Percentiles rank a stretch among this genome's conserved stretches.
Conservation (phyloP, 148 eudicot genomes). For the Chenopodium album region DNA sequence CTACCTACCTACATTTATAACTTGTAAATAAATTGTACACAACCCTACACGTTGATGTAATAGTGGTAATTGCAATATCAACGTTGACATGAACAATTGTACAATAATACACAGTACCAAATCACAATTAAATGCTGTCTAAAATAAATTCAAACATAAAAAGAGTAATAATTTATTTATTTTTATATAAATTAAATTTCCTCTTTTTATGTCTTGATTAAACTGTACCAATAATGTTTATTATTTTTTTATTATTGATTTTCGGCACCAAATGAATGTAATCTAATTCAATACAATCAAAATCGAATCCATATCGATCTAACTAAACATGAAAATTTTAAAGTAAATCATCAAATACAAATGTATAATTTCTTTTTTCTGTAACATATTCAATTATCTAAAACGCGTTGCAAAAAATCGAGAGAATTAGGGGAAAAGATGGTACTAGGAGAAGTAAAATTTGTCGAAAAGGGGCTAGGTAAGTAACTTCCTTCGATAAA, state of each 20-base stretch:
- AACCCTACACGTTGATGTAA: background rate
- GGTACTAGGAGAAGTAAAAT: constrained; percentile 53
- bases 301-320: background rate
- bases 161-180: no score
- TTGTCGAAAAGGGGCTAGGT: constrained; percentile 51
- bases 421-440: constrained; percentile 60
- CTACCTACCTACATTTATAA: constrained; percentile 8
- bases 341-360: background rate
- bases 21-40: background rate
- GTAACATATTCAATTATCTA: constrained; percentile 27
- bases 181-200: background rate
- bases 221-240: no score
- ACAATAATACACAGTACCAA: background rate
- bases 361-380: background rate
- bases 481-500: constrained; percentile 27
- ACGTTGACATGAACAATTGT: background rate
- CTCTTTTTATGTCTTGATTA: background rate
- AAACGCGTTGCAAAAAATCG: constrained; percentile 64
- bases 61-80: background rate
- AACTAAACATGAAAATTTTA: background rate
- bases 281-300: background rate
- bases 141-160: no score
- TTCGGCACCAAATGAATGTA: background rate
- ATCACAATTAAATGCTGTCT: no score
- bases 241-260: no score